Percentiles rank a stretch among this genome's conserved stretches.
Conservation (phyloP, 345 rosid species). For the Linum tenue region DNA sequence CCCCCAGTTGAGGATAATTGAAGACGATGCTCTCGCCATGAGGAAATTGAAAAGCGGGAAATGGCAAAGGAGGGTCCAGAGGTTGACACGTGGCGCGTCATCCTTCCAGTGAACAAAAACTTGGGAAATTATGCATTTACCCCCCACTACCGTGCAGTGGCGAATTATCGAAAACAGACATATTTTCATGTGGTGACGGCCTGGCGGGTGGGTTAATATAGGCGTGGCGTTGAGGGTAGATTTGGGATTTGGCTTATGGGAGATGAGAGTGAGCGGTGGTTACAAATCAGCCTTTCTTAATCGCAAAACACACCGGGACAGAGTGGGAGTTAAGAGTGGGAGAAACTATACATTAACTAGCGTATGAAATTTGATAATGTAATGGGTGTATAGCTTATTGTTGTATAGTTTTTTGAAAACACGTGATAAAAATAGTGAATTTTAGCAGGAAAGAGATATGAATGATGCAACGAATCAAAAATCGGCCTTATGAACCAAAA, state of each 20-base stretch:
- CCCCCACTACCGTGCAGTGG: conserved; percentile 5
- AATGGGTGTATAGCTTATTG: too few species aligned
- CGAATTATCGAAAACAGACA: neutral
- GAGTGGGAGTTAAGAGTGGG: too few species aligned
- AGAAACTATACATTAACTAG: too few species aligned
- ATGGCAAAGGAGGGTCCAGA: conserved; percentile 38
- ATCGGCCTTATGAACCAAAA: too few species aligned
- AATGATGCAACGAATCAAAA: too few species aligned
- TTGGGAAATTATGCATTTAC: neutral
- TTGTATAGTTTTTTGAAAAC: too few species aligned
- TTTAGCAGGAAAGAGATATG: too few species aligned
- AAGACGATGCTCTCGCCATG: neutral
- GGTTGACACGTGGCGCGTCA: conserved; percentile 57
- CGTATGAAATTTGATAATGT: too few species aligned
- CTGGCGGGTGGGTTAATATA: neutral
- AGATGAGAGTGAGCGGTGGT: conserved; percentile 5
- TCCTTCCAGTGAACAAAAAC: conserved; percentile 18
- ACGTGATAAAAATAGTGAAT: too few species aligned
- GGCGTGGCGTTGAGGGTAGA: neutral
- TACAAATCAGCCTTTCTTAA: conserved; percentile 5
- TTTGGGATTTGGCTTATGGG: conserved; percentile 1
- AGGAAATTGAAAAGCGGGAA: conserved; percentile 39
- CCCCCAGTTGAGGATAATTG: neutral
- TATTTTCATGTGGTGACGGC: neutral
- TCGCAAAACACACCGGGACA: neutral